phyloP scores from a whole-genome alignment of 2,329 filamentous ascomycete genomes.

The Fusarium sp. region DNA sequence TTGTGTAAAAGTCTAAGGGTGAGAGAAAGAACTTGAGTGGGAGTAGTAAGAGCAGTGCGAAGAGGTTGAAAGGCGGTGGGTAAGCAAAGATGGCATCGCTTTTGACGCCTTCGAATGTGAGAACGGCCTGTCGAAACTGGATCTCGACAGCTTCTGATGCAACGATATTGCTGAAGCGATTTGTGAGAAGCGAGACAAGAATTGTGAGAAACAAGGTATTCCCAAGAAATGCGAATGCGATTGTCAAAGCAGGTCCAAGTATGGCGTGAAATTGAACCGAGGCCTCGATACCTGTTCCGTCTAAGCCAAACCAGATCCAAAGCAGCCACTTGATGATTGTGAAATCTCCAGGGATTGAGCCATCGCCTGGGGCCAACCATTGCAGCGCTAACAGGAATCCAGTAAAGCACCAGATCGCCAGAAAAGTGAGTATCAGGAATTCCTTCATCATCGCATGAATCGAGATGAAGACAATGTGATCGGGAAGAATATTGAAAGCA shows the following conservation, averaged over 20 bases:
- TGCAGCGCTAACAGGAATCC: slow-evolving; percentile 77
- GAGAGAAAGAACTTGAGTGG: slow-evolving; percentile 73
- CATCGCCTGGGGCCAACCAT: slow-evolving; percentile 64
- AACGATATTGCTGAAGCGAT: slow-evolving; percentile 76
- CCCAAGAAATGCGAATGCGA: slow-evolving; percentile 78
- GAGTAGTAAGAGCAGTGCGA: slow-evolving; percentile 71
- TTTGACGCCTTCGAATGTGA: slow-evolving; percentile 80
- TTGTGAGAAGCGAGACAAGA: slow-evolving; percentile 77
- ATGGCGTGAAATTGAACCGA: slow-evolving; percentile 71
- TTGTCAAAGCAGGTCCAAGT: slow-evolving; percentile 76
- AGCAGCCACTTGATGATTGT: slow-evolving; percentile 81
- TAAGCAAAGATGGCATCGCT: slow-evolving; percentile 77
- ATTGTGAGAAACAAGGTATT: slow-evolving; percentile 76
- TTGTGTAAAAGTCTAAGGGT: slow-evolving; percentile 74
- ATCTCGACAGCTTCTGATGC: slow-evolving; percentile 76
- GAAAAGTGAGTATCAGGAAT: slow-evolving; percentile 73
- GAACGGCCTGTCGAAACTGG: slow-evolving; percentile 75
- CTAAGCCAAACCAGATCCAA: slow-evolving; percentile 82
- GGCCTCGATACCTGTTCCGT: slow-evolving; percentile 66
- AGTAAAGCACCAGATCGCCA: slow-evolving; percentile 75
- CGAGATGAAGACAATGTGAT: slow-evolving; percentile 80
- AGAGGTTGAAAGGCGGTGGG: slow-evolving; percentile 76
- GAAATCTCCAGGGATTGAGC: slow-evolving; percentile 49
- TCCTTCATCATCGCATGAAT: slow-evolving; percentile 79
- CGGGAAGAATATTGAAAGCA: slow-evolving; percentile 78